Evolutionary conservation across 208 protist genomes (phyloP).

Genomic region (Leishmania tropica): DNA sequence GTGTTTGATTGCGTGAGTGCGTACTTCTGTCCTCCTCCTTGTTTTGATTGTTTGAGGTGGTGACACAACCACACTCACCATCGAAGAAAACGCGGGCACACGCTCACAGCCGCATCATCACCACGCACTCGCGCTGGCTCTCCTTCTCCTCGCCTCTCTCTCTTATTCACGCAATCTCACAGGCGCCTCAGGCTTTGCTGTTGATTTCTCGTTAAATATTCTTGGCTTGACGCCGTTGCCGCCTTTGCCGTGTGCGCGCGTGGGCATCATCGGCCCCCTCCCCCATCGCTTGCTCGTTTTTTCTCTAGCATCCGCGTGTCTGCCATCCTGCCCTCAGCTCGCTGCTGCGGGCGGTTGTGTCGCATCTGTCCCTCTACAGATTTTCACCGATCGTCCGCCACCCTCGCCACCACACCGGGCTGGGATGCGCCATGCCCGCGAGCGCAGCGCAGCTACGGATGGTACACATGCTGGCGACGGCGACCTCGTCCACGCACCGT

Average conservation of each 20-base stretch:
- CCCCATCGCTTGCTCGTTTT: background rate
- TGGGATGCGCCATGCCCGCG: conserved; percentile 29
- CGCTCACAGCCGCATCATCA: background rate
- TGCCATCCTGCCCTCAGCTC: background rate
- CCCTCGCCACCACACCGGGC: background rate
- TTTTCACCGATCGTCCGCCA: background rate
- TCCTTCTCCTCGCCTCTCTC: background rate
- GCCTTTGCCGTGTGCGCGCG: background rate
- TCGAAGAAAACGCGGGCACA: background rate
- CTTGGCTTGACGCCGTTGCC: background rate
- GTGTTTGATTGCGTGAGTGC: background rate
- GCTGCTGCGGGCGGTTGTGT: background rate
- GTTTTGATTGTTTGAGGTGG: conserved; percentile 2
- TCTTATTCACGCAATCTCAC: background rate
- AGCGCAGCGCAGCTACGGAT: conserved; percentile 8
- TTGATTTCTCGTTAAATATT: background rate
- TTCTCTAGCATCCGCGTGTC: background rate
- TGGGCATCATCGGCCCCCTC: background rate
- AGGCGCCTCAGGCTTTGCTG: background rate
- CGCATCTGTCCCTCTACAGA: background rate
- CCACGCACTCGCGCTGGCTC: background rate
- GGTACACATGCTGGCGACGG: background rate
- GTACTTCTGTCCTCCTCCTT: background rate
- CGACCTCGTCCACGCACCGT: background rate
- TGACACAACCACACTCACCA: background rate